phyloP scores from a whole-genome alignment of 495 filamentous ascomycete genomes.

The Trichoderma asperelloides region DNA sequence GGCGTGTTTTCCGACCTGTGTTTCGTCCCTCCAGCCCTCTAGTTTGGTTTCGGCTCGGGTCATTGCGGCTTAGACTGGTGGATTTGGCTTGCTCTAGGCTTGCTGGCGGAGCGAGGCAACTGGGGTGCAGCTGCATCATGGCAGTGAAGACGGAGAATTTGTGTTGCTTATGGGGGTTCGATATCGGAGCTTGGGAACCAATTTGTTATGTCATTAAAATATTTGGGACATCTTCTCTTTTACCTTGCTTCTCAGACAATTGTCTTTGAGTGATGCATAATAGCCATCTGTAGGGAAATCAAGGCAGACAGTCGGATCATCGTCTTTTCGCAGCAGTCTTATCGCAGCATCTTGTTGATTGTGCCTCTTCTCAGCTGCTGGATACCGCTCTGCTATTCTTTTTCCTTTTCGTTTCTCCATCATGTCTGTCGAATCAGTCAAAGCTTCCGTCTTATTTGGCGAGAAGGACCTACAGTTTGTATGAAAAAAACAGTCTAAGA shows the following conservation, averaged over 20 bases:
- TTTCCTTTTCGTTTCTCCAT: not conserved
- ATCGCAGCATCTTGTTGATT: too few species aligned
- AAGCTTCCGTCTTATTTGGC: conserved; percentile 62
- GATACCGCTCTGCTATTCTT: too few species aligned
- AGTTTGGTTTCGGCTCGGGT: not conserved
- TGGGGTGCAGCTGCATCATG: not conserved
- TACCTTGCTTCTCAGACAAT: not conserved
- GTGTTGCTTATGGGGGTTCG: not conserved
- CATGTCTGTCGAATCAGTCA: conserved; percentile 21
- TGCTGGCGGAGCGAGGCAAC: not conserved
- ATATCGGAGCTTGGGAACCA: not conserved
- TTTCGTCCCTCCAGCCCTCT: too few species aligned
- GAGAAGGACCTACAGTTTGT: conserved; percentile 59
- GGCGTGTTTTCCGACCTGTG: too few species aligned
- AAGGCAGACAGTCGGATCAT: too few species aligned
- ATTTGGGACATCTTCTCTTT: not conserved
- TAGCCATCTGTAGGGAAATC: too few species aligned
- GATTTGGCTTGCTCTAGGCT: not conserved
- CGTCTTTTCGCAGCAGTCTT: too few species aligned
- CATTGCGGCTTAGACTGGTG: not conserved
- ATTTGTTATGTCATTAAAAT: not conserved
- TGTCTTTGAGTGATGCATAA: not conserved
- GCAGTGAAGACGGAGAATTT: not conserved
- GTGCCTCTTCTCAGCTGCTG: too few species aligned
- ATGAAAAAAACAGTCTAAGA: conserved; percentile 19